phyloP scores from a whole-genome alignment of 208 protist genomes.

The Leishmania tropica region DNA sequence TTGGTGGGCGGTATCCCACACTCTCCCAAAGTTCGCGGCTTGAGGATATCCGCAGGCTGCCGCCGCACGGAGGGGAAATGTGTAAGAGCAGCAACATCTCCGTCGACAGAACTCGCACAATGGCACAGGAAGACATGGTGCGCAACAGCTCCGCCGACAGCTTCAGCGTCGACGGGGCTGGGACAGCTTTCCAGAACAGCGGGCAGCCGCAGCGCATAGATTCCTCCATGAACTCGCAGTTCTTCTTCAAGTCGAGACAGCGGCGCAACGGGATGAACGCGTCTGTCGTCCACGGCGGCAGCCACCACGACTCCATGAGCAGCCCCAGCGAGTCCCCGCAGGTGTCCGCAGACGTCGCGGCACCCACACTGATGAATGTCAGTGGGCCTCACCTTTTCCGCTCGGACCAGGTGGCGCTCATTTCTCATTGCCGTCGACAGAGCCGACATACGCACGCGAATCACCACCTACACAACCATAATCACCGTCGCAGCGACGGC shows the following conservation, averaged over 20 bases:
- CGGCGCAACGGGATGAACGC: neutral
- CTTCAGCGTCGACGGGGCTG: conserved; percentile 7
- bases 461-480: neutral
- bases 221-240: conserved; percentile 32
- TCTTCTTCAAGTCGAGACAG: conserved; percentile 11
- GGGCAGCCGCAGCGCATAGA: conserved; percentile 22
- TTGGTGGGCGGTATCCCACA: conserved; percentile 2
- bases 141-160: conserved; percentile 28
- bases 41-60: conserved; percentile 15
- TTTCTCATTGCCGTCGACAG: neutral
- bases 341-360: conserved; percentile 8
- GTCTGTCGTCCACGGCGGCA: neutral
- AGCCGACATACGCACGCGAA: neutral
- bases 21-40: conserved; percentile 13
- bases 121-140: conserved; percentile 23
- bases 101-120: neutral
- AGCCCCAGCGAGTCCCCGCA: conserved; percentile 11
- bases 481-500: neutral
- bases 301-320: conserved; percentile 19
- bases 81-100: neutral
- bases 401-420: conserved; percentile 17
- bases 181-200: neutral
- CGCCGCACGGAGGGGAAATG: neutral
- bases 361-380: neutral
- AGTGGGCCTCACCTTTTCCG: conserved; percentile 14